Evolutionary conservation across 2,329 filamentous ascomycete species (phyloP), one percentile per base, ranked within the genome.

Genomic region (Cryphonectria parasitica): DNA sequence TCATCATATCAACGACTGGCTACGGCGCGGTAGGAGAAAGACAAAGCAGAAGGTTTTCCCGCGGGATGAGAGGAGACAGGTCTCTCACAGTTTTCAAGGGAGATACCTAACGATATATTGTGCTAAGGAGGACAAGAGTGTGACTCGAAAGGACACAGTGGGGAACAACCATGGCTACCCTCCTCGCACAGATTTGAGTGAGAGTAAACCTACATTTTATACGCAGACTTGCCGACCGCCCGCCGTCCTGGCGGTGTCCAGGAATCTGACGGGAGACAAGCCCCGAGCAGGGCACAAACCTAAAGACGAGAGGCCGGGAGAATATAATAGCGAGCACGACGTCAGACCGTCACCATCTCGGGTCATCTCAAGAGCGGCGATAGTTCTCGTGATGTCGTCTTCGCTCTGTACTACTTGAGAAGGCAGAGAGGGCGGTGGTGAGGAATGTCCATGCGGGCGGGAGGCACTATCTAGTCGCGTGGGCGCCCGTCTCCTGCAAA

Each of bases 401-500:
- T n/a, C 63, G 17, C 31, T 11, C n/a, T 8, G 41, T 28, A 31
- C 17, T 22, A n/a, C 43, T 3, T 4, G 36, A 45, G 19, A 64
- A 11, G 43, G 25, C 22, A 43, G 13, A 22, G 15, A 52, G 13
- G 19, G 39, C n/a, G n/a, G 39, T 28, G 36, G 61, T 64, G 25
- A 43, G 43, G 41, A 39, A 64, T 39, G n/a, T 45, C 68, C 64
- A 72, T 67, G 70, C 67, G 64, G 45, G 39, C 60, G 41, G 64
- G 36, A 64, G 41, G 67, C 64, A 69, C 70, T 71, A 64, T 60
- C 64, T 67, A 64, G 58, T 71, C 70, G 70, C 60, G 60, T 67
- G 41, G 66, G 2, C 58, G 19, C 31, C n/a, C 28, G 36, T 39
- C 15, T 36, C 43, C 54, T 72, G 64, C 61, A 64, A 64, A 64